Evolutionary conservation across 176 grass and related monocot species (phyloP).

Genomic region (Pharus latifolius): DNA sequence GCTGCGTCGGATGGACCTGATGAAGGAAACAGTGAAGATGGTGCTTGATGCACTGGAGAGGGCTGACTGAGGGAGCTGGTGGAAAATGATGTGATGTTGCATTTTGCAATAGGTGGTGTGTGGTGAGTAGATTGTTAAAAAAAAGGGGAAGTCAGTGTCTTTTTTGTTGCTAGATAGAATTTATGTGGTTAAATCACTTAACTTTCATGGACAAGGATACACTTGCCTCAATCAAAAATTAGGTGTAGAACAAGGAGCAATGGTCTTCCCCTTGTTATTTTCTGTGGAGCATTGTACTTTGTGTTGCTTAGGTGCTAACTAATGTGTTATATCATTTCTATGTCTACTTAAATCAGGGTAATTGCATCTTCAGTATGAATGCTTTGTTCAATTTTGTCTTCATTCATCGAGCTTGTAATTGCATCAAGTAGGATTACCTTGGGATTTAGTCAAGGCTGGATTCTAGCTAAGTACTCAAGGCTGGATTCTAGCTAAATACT

Average conservation of each 20-base stretch:
- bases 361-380: slow-evolving; percentile 3
- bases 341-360: slow-evolving; percentile 7
- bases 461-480: background rate
- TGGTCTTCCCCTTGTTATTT: slow-evolving; percentile 19
- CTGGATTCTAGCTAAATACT: background rate
- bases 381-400: background rate
- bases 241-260: slow-evolving; percentile 21
- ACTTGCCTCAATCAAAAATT: slow-evolving; percentile 21
- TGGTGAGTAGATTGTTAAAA: slow-evolving; percentile 22
- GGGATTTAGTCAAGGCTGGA: too few species aligned
- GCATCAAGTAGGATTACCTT: background rate
- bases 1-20: slow-evolving; percentile 50
- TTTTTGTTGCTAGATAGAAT: slow-evolving; percentile 42
- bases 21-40: slow-evolving; percentile 64
- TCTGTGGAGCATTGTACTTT: slow-evolving; percentile 14
- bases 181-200: slow-evolving; percentile 26
- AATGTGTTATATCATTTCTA: slow-evolving; percentile 16
- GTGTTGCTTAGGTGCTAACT: slow-evolving; percentile 36
- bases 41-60: slow-evolving; percentile 40
- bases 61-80: slow-evolving; percentile 10
- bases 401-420: background rate
- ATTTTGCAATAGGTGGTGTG: background rate
- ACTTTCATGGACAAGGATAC: slow-evolving; percentile 19
- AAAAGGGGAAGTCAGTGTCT: background rate
- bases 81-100: background rate